Evolutionary conservation across 2,329 filamentous ascomycete species (phyloP).

Genomic region (Pyrenochaeta sp.): DNA sequence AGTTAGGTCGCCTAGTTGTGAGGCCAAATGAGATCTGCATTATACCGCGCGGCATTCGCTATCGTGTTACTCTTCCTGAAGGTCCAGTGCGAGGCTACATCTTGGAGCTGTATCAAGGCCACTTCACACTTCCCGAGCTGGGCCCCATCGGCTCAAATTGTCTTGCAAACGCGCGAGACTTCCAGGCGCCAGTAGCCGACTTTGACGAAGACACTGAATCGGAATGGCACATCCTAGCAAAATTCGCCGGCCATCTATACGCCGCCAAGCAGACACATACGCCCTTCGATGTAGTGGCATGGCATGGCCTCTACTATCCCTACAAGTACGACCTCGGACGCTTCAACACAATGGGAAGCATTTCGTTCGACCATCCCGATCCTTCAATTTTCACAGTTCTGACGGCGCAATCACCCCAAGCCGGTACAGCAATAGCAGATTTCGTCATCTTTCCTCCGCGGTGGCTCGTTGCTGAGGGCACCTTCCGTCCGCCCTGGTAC

Average conservation of each 20-base stretch:
- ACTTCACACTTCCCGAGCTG: slow-evolving; percentile 72
- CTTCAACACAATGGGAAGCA: slow-evolving; percentile 65
- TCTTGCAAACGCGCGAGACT: slow-evolving; percentile 71
- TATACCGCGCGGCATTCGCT: slow-evolving; percentile 71
- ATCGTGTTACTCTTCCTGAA: slow-evolving; percentile 67
- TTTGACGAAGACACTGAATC: slow-evolving; percentile 65
- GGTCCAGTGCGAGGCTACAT: slow-evolving; percentile 72
- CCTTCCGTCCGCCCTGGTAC: slow-evolving; percentile 77
- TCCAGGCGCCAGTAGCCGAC: slow-evolving; percentile 67
- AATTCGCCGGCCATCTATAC: slow-evolving; percentile 69
- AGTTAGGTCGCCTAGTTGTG: slow-evolving; percentile 70
- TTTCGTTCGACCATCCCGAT: slow-evolving; percentile 71
- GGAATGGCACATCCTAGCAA: slow-evolving; percentile 67
- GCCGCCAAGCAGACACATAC: slow-evolving; percentile 68
- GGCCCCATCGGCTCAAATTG: slow-evolving; percentile 73
- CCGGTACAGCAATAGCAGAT: slow-evolving; percentile 68
- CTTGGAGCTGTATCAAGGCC: slow-evolving; percentile 71
- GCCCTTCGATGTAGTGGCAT: slow-evolving; percentile 76
- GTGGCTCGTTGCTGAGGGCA: slow-evolving; percentile 74
- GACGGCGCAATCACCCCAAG: slow-evolving; percentile 66
- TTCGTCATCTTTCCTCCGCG: slow-evolving; percentile 77
- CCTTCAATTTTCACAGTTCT: slow-evolving; percentile 73
- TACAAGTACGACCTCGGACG: slow-evolving; percentile 67
- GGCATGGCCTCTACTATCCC: slow-evolving; percentile 74
- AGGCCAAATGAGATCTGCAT: slow-evolving; percentile 74